Conservation (phyloP, 78 protist species). For the Planoprotostelium fungivorum region DNA sequence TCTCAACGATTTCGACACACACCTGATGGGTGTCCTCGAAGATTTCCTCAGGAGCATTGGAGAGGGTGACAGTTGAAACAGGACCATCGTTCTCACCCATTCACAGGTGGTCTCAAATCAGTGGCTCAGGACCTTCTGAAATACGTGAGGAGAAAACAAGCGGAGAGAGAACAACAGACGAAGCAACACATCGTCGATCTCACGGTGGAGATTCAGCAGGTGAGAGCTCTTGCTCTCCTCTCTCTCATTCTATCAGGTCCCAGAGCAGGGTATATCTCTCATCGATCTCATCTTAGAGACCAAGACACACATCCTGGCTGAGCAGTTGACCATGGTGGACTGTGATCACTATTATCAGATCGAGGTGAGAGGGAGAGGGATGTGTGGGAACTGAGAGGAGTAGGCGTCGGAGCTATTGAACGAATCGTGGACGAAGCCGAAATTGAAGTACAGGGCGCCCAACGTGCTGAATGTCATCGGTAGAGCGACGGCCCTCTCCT, state of each 20-base stretch:
- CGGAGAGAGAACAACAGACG: not conserved
- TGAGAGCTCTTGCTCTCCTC: no score
- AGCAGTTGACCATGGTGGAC: not conserved
- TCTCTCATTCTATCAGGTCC: no score
- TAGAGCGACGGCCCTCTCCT: not conserved
- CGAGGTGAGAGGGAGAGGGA: no score
- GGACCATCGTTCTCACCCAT: not conserved
- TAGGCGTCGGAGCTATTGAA: not conserved
- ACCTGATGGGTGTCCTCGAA: not conserved
- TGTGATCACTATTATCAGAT: not conserved
- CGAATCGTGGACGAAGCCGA: not conserved
- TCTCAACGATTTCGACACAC: not conserved
- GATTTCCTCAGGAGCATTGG: not conserved
- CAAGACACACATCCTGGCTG: not conserved
- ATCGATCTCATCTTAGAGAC: not conserved
- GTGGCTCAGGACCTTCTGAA: not conserved
- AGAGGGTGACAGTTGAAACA: not conserved
- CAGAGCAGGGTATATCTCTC: not conserved
- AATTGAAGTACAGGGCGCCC: not conserved
- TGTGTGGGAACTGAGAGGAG: no score
- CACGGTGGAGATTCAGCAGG: no score
- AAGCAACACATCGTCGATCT: not conserved
- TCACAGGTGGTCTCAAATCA: not conserved
- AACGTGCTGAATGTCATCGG: not conserved
- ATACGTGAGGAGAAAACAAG: not conserved